Evolutionary conservation across 2,329 filamentous ascomycete species (phyloP), one percentile per base, ranked within the genome.

Genomic region (Pseudofabraea citricarpa): DNA sequence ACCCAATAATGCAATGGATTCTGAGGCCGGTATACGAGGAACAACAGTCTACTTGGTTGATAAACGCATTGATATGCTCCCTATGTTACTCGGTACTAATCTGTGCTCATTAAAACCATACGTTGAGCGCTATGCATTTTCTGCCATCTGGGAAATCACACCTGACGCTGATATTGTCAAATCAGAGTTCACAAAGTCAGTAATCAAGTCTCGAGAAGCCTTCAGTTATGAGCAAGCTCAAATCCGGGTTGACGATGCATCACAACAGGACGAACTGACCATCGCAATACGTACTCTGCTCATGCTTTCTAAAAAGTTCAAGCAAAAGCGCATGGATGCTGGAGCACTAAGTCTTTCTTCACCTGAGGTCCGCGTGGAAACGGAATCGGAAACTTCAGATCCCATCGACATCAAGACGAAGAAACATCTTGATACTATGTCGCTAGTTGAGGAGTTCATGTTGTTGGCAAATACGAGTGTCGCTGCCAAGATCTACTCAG

Each of bases 61-160:
- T 67, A 98, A 98, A 74, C 90, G 93, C 57, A 98, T 98, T 57
- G 94, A 98, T 71, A 98, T 98, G 94, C 76, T 98, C 64, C 94
- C 94, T 1, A 90, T 90, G 76, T 82, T 98, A 23, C 82, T 98
- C 10, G 93, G 93, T 45, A 98, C 93, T 1, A 90, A 98, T 59
- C 74, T 98, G 1, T 98, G 93, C 69, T 98, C 93, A 0, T 72
- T 98, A 16, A 97, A 97, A 65, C 93, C 93, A 0, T 93, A 96
- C 57, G 90, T 98, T n/a, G 93, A 98, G 69, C 87, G 87, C 8
- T 93, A 83, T 59, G 87, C 88, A 21, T 93, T 93, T 61, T 91
- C 87, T 1, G 83, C 85, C 6, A 69, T 91, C 16, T 93, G 93
- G 93, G 91, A 98, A 65, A 73, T 98, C 55, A 86, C 88, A 19